Percentiles rank a stretch among this genome's conserved stretches.
Evolutionary conservation across 2,329 filamentous ascomycete genomes (phyloP).

Genomic region (Microsporum audouinii): DNA sequence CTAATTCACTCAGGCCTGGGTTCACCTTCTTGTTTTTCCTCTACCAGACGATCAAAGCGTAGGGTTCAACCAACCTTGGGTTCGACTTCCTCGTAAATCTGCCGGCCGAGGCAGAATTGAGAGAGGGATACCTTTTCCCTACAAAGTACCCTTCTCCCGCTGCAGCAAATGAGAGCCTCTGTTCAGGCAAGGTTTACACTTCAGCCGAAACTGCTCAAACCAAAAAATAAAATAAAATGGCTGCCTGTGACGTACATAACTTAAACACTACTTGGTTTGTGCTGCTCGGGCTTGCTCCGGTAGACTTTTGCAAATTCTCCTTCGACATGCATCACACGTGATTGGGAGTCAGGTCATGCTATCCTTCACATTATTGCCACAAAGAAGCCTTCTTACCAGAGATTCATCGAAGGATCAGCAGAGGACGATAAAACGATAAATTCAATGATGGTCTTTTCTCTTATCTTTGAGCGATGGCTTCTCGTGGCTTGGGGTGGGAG

Average conservation of each 20-base stretch:
- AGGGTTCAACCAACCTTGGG: not conserved
- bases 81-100: not conserved
- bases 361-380: not conserved
- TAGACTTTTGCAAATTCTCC: not conserved
- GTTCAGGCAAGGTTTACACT: not conserved
- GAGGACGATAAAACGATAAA: not conserved
- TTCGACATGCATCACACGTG: not conserved
- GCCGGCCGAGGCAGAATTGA: not conserved
- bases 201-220: not conserved
- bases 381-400: not conserved
- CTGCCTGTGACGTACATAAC: constrained; percentile 1
- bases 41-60: not conserved
- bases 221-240: not conserved
- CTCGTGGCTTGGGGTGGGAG: not conserved
- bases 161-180: not conserved
- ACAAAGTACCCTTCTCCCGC: not conserved
- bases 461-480: not conserved
- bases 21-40: not conserved
- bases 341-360: not conserved
- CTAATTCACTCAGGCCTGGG: not conserved
- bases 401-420: not conserved
- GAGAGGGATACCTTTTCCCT: not conserved
- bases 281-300: not conserved
- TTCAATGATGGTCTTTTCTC: not conserved
- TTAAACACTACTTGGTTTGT: not conserved